Evolutionary conservation across 768 basidiomycete genomes (phyloP).

Genomic region (Boletus insuetus): DNA sequence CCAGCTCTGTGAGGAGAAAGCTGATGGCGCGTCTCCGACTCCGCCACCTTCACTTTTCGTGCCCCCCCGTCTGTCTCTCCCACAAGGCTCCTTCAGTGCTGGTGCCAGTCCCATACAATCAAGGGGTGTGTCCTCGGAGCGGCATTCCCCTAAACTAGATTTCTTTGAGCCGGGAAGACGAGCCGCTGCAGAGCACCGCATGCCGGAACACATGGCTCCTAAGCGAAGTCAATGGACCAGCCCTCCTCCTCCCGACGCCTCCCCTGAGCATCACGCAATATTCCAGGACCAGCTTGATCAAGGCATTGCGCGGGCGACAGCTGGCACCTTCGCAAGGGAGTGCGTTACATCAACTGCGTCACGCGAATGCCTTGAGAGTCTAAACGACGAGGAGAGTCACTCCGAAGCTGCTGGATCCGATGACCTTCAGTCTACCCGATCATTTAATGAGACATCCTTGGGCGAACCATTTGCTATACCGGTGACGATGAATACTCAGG

Average conservation of each 20-base stretch:
- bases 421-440: slow-evolving; percentile 66
- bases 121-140: slow-evolving; percentile 41
- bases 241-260: slow-evolving; percentile 76
- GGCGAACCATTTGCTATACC: slow-evolving; percentile 14
- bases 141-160: slow-evolving; percentile 50
- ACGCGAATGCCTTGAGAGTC: slow-evolving; percentile 55
- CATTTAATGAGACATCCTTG: slow-evolving; percentile 53
- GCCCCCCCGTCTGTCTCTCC: slow-evolving; percentile 45
- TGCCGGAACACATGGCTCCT: slow-evolving; percentile 77
- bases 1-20: slow-evolving; percentile 89
- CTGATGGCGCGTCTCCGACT: slow-evolving; percentile 42
- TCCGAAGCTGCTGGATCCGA: slow-evolving; percentile 64
- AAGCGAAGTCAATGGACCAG: slow-evolving; percentile 82
- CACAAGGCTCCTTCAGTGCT: slow-evolving; percentile 70
- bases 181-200: slow-evolving; percentile 30
- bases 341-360: slow-evolving; percentile 50
- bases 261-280: slow-evolving; percentile 58
- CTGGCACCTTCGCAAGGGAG: slow-evolving; percentile 59
- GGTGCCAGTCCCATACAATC: slow-evolving; percentile 59
- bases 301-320: slow-evolving; percentile 66
- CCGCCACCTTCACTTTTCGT: slow-evolving; percentile 41
- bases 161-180: slow-evolving; percentile 44
- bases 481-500: slow-evolving; percentile 4
- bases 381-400: slow-evolving; percentile 63
- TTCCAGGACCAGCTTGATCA: slow-evolving; percentile 69